Evolutionary conservation across 495 filamentous ascomycete species (phyloP).

Genomic region (Articulospora tetracladia): DNA sequence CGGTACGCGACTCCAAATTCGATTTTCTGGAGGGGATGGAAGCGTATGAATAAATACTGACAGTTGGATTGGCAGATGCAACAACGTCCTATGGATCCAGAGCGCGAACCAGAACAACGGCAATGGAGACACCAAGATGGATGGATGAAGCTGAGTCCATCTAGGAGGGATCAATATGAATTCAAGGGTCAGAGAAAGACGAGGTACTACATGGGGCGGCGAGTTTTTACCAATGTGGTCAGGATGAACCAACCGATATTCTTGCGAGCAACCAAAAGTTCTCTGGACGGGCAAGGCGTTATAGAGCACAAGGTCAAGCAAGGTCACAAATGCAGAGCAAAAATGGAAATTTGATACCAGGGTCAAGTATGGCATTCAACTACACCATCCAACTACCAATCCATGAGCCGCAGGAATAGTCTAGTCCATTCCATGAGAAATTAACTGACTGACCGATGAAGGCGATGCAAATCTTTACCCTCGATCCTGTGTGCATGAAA

Average conservation of each 20-base stretch:
- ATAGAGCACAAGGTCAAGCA: slow-evolving; percentile 9
- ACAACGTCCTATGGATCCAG: slow-evolving; percentile 94
- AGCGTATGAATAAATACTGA: not conserved
- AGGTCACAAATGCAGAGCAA: slow-evolving; percentile 4
- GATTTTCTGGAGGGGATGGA: not conserved
- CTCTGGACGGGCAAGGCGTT: slow-evolving; percentile 22
- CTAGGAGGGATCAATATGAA: not conserved
- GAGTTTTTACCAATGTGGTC: not conserved
- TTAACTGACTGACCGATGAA: not conserved
- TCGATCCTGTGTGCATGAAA: too few relatives aligned
- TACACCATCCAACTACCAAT: not conserved
- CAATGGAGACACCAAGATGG: slow-evolving; percentile 56
- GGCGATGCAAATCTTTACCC: too few relatives aligned
- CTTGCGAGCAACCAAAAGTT: slow-evolving; percentile 23
- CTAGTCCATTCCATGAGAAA: not conserved
- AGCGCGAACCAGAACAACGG: slow-evolving; percentile 54
- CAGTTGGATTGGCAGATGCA: slow-evolving; percentile 54
- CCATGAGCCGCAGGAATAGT: not conserved
- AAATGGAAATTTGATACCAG: slow-evolving; percentile 8
- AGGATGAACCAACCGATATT: not conserved
- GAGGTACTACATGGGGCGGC: not conserved
- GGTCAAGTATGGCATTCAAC: not conserved
- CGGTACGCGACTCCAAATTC: slow-evolving; percentile 48
- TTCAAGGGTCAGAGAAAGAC: not conserved
- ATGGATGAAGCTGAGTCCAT: slow-evolving; percentile 41